Percentiles rank a stretch among this genome's conserved stretches.
These are phyloP conservation scores for Darksidea phi DNA, from an alignment of 495 filamentous ascomycete genomes.

Conservation along the genomic window DNA sequence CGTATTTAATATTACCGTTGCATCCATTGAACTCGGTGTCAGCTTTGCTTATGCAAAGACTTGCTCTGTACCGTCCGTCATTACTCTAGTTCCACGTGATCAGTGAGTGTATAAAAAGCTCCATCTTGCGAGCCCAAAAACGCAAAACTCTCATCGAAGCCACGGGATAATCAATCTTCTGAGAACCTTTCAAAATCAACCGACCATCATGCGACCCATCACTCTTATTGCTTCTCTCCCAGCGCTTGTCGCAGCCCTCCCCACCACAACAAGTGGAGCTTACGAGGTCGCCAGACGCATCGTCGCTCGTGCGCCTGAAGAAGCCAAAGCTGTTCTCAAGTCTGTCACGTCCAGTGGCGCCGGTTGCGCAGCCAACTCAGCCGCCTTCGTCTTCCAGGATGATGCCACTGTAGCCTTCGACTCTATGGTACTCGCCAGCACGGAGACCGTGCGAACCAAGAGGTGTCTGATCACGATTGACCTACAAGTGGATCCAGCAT, in stretches of 20 bases:
- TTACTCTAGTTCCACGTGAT: too few relatives aligned
- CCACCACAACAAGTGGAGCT: neutral
- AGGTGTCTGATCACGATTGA: slow-evolving; percentile 14
- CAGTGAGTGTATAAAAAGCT: too few relatives aligned
- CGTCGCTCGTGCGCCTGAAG: slow-evolving; percentile 14
- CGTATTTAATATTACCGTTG: too few relatives aligned
- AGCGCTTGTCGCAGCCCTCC: slow-evolving; percentile 1
- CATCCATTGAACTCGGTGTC: too few relatives aligned
- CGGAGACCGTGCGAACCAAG: neutral
- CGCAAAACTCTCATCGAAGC: neutral
- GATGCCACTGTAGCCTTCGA: slow-evolving; percentile 11
- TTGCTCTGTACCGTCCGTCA: too few relatives aligned
- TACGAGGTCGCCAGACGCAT: slow-evolving; percentile 4
- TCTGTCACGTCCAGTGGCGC: slow-evolving; percentile 12
- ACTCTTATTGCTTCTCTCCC: neutral
- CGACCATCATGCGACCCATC: neutral
- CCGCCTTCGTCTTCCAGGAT: slow-evolving; percentile 6
- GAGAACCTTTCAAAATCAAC: too few relatives aligned
- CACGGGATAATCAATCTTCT: too few relatives aligned
- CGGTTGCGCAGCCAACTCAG: slow-evolving; percentile 22
- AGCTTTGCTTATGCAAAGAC: too few relatives aligned
- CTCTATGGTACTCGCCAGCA: slow-evolving; percentile 1
- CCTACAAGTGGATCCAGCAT: slow-evolving; percentile 9
- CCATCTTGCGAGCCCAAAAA: neutral
- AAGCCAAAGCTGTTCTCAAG: slow-evolving; percentile 24